Percentiles rank a stretch among this genome's conserved stretches.
These are phyloP conservation scores for Neurospora hispaniola DNA, from an alignment of 495 filamentous ascomycete genomes.

Conservation along the genomic window DNA sequence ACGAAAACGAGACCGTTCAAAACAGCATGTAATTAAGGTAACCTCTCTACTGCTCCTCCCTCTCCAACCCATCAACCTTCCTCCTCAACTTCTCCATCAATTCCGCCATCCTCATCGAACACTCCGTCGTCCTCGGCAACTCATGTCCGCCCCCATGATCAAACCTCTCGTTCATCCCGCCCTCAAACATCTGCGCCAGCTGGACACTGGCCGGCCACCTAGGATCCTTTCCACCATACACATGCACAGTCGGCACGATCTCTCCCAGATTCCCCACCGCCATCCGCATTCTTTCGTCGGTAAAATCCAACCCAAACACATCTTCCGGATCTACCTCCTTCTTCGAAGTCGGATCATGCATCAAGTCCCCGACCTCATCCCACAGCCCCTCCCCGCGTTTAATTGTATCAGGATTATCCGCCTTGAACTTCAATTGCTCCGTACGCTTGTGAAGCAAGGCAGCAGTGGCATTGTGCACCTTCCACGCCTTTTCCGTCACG, in stretches of 20 bases:
- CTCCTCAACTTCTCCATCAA: conserved; percentile 13
- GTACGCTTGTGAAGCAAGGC: conserved; percentile 17
- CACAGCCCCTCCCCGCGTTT: conserved; percentile 17
- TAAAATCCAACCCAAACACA: conserved; percentile 44
- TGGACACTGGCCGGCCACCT: conserved; percentile 44
- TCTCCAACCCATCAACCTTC: not conserved
- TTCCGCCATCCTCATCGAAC: conserved; percentile 16
- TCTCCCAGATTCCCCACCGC: not conserved
- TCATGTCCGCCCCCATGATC: conserved; percentile 49
- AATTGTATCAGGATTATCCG: conserved; percentile 18
- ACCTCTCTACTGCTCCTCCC: not conserved
- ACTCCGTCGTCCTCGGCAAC: conserved; percentile 22
- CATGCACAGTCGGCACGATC: conserved; percentile 49
- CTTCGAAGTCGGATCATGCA: conserved; percentile 16
- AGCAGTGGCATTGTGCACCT: conserved; percentile 24
- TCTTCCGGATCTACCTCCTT: conserved; percentile 9
- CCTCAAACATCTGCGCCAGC: conserved; percentile 44
- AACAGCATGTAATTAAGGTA: too few relatives aligned
- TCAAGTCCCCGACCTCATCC: conserved; percentile 21
- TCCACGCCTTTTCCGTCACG: conserved; percentile 32
- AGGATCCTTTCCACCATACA: conserved; percentile 50
- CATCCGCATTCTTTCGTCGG: conserved; percentile 29
- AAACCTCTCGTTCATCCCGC: conserved; percentile 27
- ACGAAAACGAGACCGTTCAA: not conserved
- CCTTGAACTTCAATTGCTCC: conserved; percentile 20